Conservation (phyloP, 176 grass and related monocot species). For the Areca catechu region DNA sequence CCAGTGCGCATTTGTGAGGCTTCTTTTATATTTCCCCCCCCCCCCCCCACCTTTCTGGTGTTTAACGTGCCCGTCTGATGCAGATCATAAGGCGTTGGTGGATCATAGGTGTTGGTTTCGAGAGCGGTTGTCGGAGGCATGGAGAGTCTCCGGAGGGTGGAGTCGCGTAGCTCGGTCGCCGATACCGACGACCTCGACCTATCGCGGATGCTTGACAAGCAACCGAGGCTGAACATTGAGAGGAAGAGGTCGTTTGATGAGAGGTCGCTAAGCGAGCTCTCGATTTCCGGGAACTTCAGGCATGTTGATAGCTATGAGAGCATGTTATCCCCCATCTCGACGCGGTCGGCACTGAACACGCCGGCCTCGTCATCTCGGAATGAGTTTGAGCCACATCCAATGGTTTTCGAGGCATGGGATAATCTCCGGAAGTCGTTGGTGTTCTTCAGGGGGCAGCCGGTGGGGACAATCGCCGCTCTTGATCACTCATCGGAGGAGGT, state of each 20-base stretch:
- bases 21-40: too few species aligned
- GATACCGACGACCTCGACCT: conserved; percentile 67
- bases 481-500: conserved; percentile 71
- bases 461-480: conserved; percentile 54
- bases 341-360: conserved; percentile 36
- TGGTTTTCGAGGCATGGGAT: conserved; percentile 73
- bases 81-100: conserved; percentile 2
- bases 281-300: conserved; percentile 22
- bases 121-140: background rate
- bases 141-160: conserved; percentile 35
- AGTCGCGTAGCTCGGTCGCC: conserved; percentile 46
- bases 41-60: too few species aligned
- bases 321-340: conserved; percentile 35
- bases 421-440: conserved; percentile 63
- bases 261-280: conserved; percentile 65
- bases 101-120: background rate
- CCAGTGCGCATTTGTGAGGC: too few species aligned
- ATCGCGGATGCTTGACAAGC: conserved; percentile 37
- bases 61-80: background rate
- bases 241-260: conserved; percentile 78
- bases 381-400: conserved; percentile 44
- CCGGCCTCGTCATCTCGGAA: conserved; percentile 34
- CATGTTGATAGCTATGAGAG: conserved; percentile 46
- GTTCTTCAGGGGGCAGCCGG: conserved; percentile 55
- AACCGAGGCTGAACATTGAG: conserved; percentile 45